Evolutionary conservation across 495 filamentous ascomycete species (phyloP).

Genomic region (Xylaria nigripes): DNA sequence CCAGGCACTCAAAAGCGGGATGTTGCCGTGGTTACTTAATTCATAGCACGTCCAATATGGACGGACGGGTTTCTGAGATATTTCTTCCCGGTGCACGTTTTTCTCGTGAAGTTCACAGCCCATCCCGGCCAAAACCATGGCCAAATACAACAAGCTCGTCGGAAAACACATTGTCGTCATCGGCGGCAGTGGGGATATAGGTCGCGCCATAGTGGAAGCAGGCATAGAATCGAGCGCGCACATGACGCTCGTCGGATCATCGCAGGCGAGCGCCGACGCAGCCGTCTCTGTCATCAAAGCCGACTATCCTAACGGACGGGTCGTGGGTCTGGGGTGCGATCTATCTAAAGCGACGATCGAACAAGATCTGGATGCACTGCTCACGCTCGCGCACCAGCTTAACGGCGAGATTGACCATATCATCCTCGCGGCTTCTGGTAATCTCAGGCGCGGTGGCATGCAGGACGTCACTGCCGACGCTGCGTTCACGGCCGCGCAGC

Average conservation of each 20-base stretch:
- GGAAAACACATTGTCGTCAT: slow-evolving; percentile 43
- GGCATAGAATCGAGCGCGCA: slow-evolving; percentile 40
- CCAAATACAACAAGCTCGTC: slow-evolving; percentile 34
- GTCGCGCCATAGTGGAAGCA: slow-evolving; percentile 46
- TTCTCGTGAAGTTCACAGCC: no score
- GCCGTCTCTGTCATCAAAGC: neutral
- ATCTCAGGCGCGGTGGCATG: slow-evolving; percentile 28
- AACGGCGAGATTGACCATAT: slow-evolving; percentile 49
- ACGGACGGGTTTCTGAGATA: no score
- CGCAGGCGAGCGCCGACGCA: neutral
- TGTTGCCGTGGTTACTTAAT: no score
- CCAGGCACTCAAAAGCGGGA: no score
- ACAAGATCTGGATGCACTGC: slow-evolving; percentile 37
- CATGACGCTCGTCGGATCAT: slow-evolving; percentile 43
- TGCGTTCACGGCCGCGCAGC: slow-evolving; percentile 33
- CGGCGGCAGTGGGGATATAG: slow-evolving; percentile 50
- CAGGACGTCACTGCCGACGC: slow-evolving; percentile 30
- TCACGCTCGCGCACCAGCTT: slow-evolving; percentile 26
- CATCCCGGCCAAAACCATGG: slow-evolving; percentile 31
- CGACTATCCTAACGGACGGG: slow-evolving; percentile 19
- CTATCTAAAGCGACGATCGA: slow-evolving; percentile 40
- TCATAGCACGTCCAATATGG: no score
- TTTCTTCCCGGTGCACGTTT: no score
- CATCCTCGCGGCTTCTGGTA: slow-evolving; percentile 51
- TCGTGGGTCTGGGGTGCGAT: slow-evolving; percentile 42